Evolutionary conservation across 2,329 filamentous ascomycete genomes (phyloP).

Genomic region (Hymenoscyphus linearis): DNA sequence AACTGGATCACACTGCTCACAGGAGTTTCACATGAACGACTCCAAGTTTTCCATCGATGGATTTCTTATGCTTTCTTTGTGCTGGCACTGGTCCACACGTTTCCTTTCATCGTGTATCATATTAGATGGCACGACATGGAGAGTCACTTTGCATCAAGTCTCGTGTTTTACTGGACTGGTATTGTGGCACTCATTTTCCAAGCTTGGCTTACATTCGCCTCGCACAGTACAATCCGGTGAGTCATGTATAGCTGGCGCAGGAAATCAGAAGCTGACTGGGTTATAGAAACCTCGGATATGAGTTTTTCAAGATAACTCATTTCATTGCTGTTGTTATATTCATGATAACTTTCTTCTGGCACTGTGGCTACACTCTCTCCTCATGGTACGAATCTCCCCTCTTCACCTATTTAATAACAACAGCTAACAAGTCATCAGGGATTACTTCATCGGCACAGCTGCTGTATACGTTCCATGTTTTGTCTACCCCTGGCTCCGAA

Average conservation of each 20-base stretch:
- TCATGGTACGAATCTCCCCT: constrained; percentile 53
- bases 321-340: constrained; percentile 75
- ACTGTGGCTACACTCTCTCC: constrained; percentile 82
- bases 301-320: constrained; percentile 76
- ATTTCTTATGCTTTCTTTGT: constrained; percentile 77
- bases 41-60: constrained; percentile 91
- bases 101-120: constrained; percentile 84
- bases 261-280: neutral
- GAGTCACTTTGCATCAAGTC: constrained; percentile 55
- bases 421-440: constrained; percentile 18
- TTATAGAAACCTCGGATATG: constrained; percentile 60
- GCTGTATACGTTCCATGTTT: constrained; percentile 57
- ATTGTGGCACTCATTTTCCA: constrained; percentile 74
- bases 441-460: constrained; percentile 74
- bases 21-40: constrained; percentile 80
- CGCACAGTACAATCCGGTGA: constrained; percentile 51
- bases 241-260: constrained; percentile 34
- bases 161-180: constrained; percentile 74
- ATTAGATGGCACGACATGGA: constrained; percentile 73
- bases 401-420: no score
- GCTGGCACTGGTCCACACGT: constrained; percentile 72
- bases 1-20: constrained; percentile 78
- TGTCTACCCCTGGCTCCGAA: constrained; percentile 62
- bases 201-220: constrained; percentile 77
- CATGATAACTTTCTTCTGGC: constrained; percentile 83